Percentiles rank a stretch among this genome's conserved stretches.
Evolutionary conservation across 2,329 filamentous ascomycete species (phyloP).

Genomic region (Celoporthe dispersa): DNA sequence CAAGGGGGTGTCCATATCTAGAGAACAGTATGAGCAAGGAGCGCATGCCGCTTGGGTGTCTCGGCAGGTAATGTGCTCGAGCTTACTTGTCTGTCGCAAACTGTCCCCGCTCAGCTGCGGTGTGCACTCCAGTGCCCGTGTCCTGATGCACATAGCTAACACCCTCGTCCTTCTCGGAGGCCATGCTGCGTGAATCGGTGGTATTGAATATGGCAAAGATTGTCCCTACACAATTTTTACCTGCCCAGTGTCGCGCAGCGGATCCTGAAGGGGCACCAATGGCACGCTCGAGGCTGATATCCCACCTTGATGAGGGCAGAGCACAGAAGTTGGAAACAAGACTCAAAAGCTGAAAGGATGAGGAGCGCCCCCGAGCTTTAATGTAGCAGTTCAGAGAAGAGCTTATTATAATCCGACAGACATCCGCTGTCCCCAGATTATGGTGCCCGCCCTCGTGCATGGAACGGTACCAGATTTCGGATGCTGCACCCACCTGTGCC

Average conservation of each 20-base stretch:
- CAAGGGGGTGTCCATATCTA: slow-evolving; percentile 54
- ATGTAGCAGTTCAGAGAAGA: neutral
- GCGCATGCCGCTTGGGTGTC: too few relatives aligned
- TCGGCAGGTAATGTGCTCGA: neutral
- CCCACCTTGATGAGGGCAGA: neutral
- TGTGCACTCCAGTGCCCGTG: slow-evolving; percentile 21
- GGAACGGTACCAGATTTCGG: neutral
- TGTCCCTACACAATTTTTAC: neutral
- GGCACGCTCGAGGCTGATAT: neutral
- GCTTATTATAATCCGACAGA: neutral
- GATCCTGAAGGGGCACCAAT: neutral
- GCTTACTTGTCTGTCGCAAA: slow-evolving; percentile 51
- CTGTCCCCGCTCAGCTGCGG: slow-evolving; percentile 48
- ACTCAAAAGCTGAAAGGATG: neutral
- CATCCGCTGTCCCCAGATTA: neutral
- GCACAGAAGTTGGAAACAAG: neutral
- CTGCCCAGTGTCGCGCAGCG: neutral
- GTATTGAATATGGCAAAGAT: neutral
- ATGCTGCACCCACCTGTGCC: neutral
- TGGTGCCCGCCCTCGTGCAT: neutral
- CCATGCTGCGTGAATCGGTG: neutral
- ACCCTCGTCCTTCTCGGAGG: slow-evolving; percentile 19
- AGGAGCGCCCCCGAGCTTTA: neutral
- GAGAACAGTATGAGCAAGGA: slow-evolving; percentile 16
- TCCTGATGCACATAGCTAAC: slow-evolving; percentile 20